phyloP scores from a whole-genome alignment of 352 stramenopile genomes.

The Pythium vanterpoolii region DNA sequence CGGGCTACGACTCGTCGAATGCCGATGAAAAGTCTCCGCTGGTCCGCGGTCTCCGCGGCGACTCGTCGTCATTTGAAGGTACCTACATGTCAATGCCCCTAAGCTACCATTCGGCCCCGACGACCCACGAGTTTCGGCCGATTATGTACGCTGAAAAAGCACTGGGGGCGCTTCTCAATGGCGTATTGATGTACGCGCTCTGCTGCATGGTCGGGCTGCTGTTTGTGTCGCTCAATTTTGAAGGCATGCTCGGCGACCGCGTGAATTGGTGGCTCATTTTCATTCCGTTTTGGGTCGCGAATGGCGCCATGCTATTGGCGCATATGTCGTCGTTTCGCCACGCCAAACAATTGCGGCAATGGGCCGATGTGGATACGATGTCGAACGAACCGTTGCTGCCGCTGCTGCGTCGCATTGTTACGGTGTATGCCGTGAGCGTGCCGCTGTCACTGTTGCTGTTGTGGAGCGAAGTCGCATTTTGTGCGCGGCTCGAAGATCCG shows the following conservation, averaged over 20 bases:
- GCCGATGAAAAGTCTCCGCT: conserved; percentile 61
- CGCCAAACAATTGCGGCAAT: conserved; percentile 61
- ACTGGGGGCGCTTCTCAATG: conserved; percentile 66
- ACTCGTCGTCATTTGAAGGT: conserved; percentile 56
- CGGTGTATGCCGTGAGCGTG: conserved; percentile 73
- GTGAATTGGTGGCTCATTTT: conserved; percentile 85
- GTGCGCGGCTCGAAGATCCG: conserved; percentile 54
- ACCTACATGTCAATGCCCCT: conserved; percentile 72
- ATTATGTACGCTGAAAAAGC: conserved; percentile 78
- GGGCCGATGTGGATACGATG: conserved; percentile 78
- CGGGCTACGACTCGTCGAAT: conserved; percentile 8
- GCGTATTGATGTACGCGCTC: conserved; percentile 72
- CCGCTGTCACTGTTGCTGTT: conserved; percentile 68
- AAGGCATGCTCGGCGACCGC: conserved; percentile 53
- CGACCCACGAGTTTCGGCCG: conserved; percentile 64
- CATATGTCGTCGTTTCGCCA: conserved; percentile 62
- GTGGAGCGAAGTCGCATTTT: conserved; percentile 83
- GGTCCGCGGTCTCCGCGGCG: conserved; percentile 49
- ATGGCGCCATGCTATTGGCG: conserved; percentile 51
- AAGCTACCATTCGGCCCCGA: conserved; percentile 13
- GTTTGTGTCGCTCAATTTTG: conserved; percentile 76
- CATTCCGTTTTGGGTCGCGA: conserved; percentile 77
- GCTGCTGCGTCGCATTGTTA: conserved; percentile 66
- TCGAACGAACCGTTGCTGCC: conserved; percentile 79
- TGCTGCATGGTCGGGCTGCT: conserved; percentile 68